Conservation (phyloP, 2,329 filamentous ascomycete species). For the Chaetomiaceae sp. region DNA sequence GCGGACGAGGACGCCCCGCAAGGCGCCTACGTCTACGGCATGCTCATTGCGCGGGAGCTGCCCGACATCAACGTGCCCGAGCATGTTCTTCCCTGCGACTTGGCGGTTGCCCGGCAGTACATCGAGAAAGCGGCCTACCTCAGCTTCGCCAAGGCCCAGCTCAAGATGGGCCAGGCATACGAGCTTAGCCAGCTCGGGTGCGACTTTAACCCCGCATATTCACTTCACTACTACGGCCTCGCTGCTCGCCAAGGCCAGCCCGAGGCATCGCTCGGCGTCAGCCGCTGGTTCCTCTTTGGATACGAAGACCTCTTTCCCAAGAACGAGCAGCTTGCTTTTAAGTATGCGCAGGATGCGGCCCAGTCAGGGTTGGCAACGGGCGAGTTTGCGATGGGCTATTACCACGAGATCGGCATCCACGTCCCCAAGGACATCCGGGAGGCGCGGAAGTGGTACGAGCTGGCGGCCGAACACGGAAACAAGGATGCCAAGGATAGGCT, state of each 20-base stretch:
- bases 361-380: slow-evolving; percentile 76
- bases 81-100: slow-evolving; percentile 61
- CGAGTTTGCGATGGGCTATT: slow-evolving; percentile 96
- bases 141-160: slow-evolving; percentile 90
- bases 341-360: slow-evolving; percentile 83
- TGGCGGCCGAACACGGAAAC: slow-evolving; percentile 85
- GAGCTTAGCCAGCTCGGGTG: slow-evolving; percentile 91
- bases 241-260: slow-evolving; percentile 87
- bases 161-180: slow-evolving; percentile 95
- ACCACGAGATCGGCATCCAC: slow-evolving; percentile 92
- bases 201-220: slow-evolving; percentile 88
- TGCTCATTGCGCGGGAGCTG: slow-evolving; percentile 85
- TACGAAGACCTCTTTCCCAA: slow-evolving; percentile 89
- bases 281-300: slow-evolving; percentile 97
- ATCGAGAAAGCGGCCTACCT: slow-evolving; percentile 96
- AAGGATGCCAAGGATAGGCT: slow-evolving; percentile 78
- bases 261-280: slow-evolving; percentile 92
- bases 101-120: slow-evolving; percentile 71
- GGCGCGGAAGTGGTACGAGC: slow-evolving; percentile 82
- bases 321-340: slow-evolving; percentile 90
- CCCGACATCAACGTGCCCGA: slow-evolving; percentile 82
- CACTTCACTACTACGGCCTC: slow-evolving; percentile 90
- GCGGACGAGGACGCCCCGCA: slow-evolving; percentile 96
- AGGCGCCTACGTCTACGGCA: slow-evolving; percentile 90
- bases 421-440: slow-evolving; percentile 77